Evolutionary conservation across 2,329 filamentous ascomycete species (phyloP).

Genomic region (Biscogniauxia mediterranea): DNA sequence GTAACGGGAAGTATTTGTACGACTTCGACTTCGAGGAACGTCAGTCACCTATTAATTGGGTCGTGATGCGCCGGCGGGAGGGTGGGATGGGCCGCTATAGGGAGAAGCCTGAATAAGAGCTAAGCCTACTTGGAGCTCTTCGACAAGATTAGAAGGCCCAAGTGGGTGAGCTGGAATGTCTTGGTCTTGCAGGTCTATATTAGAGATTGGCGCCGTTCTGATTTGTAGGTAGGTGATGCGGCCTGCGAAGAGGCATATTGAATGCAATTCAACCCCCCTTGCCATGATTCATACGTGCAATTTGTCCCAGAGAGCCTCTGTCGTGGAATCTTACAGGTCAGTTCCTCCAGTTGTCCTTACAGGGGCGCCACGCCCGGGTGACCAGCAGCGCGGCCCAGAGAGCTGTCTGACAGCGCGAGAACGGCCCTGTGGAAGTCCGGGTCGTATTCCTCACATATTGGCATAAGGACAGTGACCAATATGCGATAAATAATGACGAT

Average conservation of each 20-base stretch:
- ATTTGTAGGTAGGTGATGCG: background rate
- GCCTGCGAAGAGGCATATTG: conserved; percentile 4
- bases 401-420: background rate
- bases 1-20: background rate
- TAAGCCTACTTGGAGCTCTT: background rate
- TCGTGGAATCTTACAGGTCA: conserved; percentile 25
- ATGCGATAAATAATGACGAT: background rate
- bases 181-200: background rate
- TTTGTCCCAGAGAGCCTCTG: conserved; percentile 10
- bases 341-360: conserved; percentile 14
- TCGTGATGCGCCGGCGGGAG: background rate
- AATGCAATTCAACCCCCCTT: conserved; percentile 13
- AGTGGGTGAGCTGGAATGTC: background rate
- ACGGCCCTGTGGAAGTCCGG: background rate
- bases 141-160: background rate
- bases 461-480: background rate
- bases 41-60: background rate
- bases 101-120: background rate
- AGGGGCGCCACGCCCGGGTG: conserved; percentile 24
- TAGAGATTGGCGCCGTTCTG: background rate
- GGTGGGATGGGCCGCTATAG: background rate
- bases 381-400: conserved; percentile 19
- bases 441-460: background rate
- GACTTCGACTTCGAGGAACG: background rate
- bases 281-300: background rate